Evolutionary conservation across 768 basidiomycete genomes (phyloP).

Genomic region (Cyathus striatus): DNA sequence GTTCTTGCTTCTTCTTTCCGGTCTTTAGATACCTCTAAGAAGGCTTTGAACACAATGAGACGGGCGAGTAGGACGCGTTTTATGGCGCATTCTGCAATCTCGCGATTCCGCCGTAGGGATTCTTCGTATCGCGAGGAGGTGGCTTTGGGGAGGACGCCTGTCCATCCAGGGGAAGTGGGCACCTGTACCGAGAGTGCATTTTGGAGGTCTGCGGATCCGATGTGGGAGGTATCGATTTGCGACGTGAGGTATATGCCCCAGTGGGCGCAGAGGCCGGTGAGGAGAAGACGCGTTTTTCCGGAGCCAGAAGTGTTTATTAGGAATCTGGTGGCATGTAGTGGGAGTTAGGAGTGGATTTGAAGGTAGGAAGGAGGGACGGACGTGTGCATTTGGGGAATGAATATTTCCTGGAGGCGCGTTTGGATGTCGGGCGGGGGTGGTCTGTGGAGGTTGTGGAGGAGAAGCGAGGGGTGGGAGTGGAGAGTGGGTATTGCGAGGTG

Average conservation of each 20-base stretch:
- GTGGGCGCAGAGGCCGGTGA: constrained; percentile 37
- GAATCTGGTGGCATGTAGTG: constrained; percentile 18
- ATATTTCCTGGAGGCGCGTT: constrained; percentile 33
- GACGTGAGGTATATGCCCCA: constrained; percentile 49
- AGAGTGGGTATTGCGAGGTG: constrained; percentile 26
- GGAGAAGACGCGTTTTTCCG: constrained; percentile 37
- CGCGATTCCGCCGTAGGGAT: constrained; percentile 26
- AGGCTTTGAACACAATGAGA: constrained; percentile 32
- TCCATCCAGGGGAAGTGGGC: constrained; percentile 28
- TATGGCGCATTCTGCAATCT: constrained; percentile 31
- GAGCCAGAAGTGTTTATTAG: constrained; percentile 45
- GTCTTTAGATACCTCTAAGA: constrained; percentile 15
- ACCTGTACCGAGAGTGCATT: constrained; percentile 32
- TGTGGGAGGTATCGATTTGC: constrained; percentile 32
- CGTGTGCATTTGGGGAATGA: constrained; percentile 40
- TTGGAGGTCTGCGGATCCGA: constrained; percentile 40
- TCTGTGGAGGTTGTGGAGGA: constrained; percentile 36
- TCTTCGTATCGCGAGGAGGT: constrained; percentile 24
- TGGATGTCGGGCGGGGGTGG: constrained; percentile 25
- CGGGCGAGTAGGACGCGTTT: constrained; percentile 35
- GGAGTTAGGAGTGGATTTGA: neutral
- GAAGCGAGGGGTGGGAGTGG: constrained; percentile 33
- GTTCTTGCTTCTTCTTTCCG: constrained; percentile 11
- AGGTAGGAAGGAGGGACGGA: constrained; percentile 12
- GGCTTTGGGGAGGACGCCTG: constrained; percentile 21